A percentile compares a stretch with the other conserved stretches of the same genome.
Conservation (phyloP, 306 rosid genomes). For the Coriaria nepalensis region DNA sequence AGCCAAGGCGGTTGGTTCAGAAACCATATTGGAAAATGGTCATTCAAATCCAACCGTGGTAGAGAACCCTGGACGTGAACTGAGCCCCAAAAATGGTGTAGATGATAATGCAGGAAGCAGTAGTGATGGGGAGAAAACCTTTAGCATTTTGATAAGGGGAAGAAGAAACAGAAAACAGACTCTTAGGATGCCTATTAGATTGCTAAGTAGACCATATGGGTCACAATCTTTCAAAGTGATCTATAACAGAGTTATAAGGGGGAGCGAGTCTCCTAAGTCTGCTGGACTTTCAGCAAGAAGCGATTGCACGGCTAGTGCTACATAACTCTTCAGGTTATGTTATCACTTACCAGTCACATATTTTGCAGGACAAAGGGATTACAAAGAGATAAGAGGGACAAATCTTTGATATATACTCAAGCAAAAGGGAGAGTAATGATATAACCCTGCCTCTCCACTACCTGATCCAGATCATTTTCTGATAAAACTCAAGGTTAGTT, state of each 20-base stretch:
- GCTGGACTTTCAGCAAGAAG: slow-evolving; percentile 42
- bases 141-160: slow-evolving; percentile 85
- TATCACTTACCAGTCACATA: slow-evolving; percentile 8
- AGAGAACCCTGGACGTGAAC: slow-evolving; percentile 29
- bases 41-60: slow-evolving; percentile 22
- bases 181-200: slow-evolving; percentile 84
- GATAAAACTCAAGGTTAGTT: slow-evolving; percentile 8
- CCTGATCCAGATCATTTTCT: slow-evolving; percentile 9
- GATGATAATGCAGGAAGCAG: slow-evolving; percentile 21
- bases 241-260: slow-evolving; percentile 75
- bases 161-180: slow-evolving; percentile 91
- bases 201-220: slow-evolving; percentile 79
- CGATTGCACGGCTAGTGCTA: slow-evolving; percentile 71
- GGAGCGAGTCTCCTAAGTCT: slow-evolving; percentile 55
- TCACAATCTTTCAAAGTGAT: slow-evolving; percentile 86
- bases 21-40: slow-evolving; percentile 42
- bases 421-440: slow-evolving; percentile 4
- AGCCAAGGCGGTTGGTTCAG: slow-evolving; percentile 20
- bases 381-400: slow-evolving; percentile 19
- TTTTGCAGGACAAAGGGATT: slow-evolving; percentile 10
- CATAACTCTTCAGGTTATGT: slow-evolving; percentile 20
- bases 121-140: slow-evolving; percentile 68
- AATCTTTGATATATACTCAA: slow-evolving; percentile 9
- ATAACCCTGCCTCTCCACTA: slow-evolving; percentile 9
- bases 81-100: slow-evolving; percentile 15